Conservation (phyloP, 768 basidiomycete genomes). For the Trametes maxima region DNA sequence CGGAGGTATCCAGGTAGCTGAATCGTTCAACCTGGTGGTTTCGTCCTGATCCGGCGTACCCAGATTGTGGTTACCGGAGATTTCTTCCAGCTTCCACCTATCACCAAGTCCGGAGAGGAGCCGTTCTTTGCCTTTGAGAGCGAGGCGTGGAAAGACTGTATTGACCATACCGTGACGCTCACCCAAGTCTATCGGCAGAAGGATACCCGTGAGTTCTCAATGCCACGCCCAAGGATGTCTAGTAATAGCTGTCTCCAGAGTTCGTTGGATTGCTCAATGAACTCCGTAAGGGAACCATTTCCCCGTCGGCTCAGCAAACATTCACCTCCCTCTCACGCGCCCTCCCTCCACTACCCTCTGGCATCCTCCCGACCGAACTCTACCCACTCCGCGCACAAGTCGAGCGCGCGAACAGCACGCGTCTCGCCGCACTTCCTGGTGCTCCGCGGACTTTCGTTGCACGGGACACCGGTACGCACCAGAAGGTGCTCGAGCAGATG, state of each 20-base stretch:
- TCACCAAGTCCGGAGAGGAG: slow-evolving; percentile 44
- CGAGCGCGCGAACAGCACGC: slow-evolving; percentile 58
- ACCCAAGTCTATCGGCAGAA: slow-evolving; percentile 78
- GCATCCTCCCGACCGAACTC: slow-evolving; percentile 51
- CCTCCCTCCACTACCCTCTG: slow-evolving; percentile 28
- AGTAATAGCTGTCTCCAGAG: slow-evolving; percentile 36
- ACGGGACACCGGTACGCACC: slow-evolving; percentile 51
- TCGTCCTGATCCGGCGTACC: neutral
- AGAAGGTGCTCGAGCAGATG: slow-evolving; percentile 60
- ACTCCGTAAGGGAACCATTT: slow-evolving; percentile 64
- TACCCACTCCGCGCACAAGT: slow-evolving; percentile 74
- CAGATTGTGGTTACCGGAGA: slow-evolving; percentile 64
- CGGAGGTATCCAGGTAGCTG: slow-evolving; percentile 63
- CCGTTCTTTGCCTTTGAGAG: slow-evolving; percentile 72
- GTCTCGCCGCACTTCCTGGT: slow-evolving; percentile 52
- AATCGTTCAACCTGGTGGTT: slow-evolving; percentile 12
- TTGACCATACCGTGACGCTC: slow-evolving; percentile 62
- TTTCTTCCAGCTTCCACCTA: slow-evolving; percentile 67
- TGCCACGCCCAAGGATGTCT: neutral
- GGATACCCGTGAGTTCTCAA: slow-evolving; percentile 53
- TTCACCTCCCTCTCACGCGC: slow-evolving; percentile 52
- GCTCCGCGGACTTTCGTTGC: slow-evolving; percentile 48
- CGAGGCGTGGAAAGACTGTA: slow-evolving; percentile 55
- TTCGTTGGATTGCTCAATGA: slow-evolving; percentile 79
- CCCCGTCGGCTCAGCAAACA: slow-evolving; percentile 43